Conservation (phyloP, 2,329 filamentous ascomycete species). For the Botryosphaeria agaves region DNA sequence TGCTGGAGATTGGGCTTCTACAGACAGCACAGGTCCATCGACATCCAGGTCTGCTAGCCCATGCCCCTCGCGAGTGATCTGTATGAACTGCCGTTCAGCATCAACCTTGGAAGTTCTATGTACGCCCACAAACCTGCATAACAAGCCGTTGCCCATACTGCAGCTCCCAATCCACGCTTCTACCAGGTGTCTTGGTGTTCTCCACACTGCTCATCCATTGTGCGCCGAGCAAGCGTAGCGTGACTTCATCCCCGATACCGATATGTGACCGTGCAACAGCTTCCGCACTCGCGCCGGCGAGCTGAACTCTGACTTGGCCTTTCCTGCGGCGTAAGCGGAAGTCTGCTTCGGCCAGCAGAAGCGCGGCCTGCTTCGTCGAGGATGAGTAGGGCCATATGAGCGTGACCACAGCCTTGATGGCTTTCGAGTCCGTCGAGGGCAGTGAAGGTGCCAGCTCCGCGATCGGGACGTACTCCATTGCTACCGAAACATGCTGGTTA, state of each 20-base stretch:
- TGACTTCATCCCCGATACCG: conserved; percentile 62
- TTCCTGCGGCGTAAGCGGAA: conserved; percentile 58
- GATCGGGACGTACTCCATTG: conserved; percentile 5
- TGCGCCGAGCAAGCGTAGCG: conserved; percentile 50
- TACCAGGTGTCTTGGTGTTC: conserved; percentile 35
- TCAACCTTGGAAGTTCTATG: conserved; percentile 5
- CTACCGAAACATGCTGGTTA: no score
- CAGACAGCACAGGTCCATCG: conserved; percentile 13
- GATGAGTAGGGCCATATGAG: conserved; percentile 87
- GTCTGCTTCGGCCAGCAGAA: conserved; percentile 72
- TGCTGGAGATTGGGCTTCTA: neutral
- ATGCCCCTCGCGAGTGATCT: conserved; percentile 30
- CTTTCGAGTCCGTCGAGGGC: conserved; percentile 9
- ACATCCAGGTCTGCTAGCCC: conserved; percentile 36
- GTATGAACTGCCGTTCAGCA: conserved; percentile 5
- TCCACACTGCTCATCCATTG: conserved; percentile 42
- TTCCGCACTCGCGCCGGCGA: conserved; percentile 53
- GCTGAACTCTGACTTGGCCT: conserved; percentile 67
- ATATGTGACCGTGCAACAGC: conserved; percentile 48
- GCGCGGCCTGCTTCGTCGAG: conserved; percentile 52
- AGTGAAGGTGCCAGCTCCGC: conserved; percentile 2
- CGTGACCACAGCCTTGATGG: conserved; percentile 55
- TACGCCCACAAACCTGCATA: conserved; percentile 13
- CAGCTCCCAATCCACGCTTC: conserved; percentile 39
- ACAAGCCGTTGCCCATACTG: conserved; percentile 23